These are phyloP conservation scores for Meripilus lineatus DNA, from an alignment of 1,284 basidiomycete species.

Conservation along the genomic window DNA sequence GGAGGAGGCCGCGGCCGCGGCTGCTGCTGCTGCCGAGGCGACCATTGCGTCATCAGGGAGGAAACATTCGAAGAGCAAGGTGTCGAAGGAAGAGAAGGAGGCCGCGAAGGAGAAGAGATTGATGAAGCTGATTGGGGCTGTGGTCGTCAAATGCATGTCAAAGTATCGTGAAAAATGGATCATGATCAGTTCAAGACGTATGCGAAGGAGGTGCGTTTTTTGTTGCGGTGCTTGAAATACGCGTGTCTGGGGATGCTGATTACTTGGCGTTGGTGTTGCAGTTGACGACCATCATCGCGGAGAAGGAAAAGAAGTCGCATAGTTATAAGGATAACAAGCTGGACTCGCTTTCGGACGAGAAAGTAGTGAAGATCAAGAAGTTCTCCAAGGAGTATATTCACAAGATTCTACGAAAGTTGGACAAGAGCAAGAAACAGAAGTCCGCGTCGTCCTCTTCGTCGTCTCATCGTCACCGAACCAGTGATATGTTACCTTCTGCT, in stretches of 20 bases:
- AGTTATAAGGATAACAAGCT: conserved; percentile 68
- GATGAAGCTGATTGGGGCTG: conserved; percentile 78
- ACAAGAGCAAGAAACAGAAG: conserved; percentile 33
- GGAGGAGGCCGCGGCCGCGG: conserved; percentile 39
- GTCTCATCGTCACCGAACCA: conserved; percentile 11
- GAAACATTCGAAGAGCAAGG: conserved; percentile 27
- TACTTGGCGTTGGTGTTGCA: conserved; percentile 23
- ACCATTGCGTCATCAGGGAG: conserved; percentile 28
- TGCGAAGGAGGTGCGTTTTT: conserved; percentile 77
- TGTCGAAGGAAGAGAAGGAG: conserved; percentile 53
- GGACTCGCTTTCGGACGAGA: conserved; percentile 81
- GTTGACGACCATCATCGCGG: conserved; percentile 77
- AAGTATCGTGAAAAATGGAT: conserved; percentile 81
- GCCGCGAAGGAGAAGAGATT: conserved; percentile 79
- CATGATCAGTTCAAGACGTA: conserved; percentile 91
- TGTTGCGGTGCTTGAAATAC: conserved; percentile 8
- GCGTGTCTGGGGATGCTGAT: background rate
- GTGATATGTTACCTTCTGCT: conserved; percentile 13
- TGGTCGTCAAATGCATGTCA: conserved; percentile 90
- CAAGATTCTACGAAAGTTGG: conserved; percentile 61
- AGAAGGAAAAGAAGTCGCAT: conserved; percentile 92
- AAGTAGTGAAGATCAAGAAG: conserved; percentile 85
- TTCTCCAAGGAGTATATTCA: conserved; percentile 87
- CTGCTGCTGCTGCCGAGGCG: conserved; percentile 35
- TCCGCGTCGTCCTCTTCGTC: conserved; percentile 14